These are phyloP conservation scores for Heritiera littoralis DNA, from an alignment of 345 rosid genomes.

Conservation along the genomic window DNA sequence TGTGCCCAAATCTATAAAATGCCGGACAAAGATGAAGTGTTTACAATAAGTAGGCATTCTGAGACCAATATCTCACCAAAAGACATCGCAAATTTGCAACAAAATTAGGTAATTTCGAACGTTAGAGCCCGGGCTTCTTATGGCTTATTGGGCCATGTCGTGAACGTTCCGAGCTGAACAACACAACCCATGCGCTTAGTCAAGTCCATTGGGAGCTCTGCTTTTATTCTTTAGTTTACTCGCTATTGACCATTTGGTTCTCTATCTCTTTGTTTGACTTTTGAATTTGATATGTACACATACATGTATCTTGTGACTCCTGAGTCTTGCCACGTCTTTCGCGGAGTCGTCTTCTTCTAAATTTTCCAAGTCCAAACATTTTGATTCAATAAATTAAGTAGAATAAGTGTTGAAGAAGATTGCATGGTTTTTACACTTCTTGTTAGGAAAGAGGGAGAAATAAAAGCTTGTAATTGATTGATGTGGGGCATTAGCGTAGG, in stretches of 20 bases:
- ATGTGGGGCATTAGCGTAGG: neutral
- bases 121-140: neutral
- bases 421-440: neutral
- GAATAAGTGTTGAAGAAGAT: neutral
- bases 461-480: neutral
- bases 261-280: neutral
- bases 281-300: no score
- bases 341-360: neutral
- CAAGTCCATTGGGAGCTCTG: neutral
- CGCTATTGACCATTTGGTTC: neutral
- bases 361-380: neutral
- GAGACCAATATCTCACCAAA: no score
- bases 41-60: no score
- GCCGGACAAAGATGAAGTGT: no score
- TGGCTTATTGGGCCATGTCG: neutral
- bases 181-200: neutral
- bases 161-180: neutral
- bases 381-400: neutral
- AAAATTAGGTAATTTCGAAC: neutral
- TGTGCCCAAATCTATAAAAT: no score
- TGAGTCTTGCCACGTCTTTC: neutral
- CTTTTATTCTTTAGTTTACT: neutral
- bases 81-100: neutral
- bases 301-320: neutral
- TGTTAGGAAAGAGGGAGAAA: neutral